A percentile compares a stretch with the other conserved stretches of the same genome.
Evolutionary conservation across 257 asterid species (phyloP).

Genomic region (Asclepias syriaca): DNA sequence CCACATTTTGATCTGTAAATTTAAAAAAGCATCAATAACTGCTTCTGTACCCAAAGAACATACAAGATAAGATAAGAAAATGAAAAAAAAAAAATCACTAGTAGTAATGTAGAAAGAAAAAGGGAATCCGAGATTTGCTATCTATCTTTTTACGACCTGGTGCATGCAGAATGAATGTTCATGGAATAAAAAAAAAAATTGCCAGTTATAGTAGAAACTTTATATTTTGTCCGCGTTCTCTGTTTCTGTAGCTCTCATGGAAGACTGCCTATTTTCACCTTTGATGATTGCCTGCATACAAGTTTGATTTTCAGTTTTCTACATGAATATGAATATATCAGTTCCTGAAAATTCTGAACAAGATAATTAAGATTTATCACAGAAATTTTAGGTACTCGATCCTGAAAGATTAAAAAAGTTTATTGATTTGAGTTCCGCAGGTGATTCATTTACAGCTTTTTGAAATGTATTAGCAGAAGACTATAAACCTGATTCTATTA

Average conservation of each 20-base stretch:
- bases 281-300: neutral
- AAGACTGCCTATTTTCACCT: no score
- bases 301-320: neutral
- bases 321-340: no score
- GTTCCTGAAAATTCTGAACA: neutral
- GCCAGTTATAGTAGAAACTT: neutral
- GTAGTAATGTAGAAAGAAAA: neutral
- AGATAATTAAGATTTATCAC: no score
- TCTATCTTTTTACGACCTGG: neutral
- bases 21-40: neutral
- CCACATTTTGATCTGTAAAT: conserved; percentile 3
- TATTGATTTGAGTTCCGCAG: no score
- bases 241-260: neutral
- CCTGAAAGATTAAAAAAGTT: no score
- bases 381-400: neutral
- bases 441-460: neutral
- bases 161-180: neutral
- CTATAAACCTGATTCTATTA: no score
- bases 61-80: neutral
- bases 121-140: neutral
- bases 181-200: neutral
- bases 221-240: neutral
- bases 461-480: no score
- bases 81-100: neutral
- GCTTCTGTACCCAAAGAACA: neutral